phyloP scores from a whole-genome alignment of 352 stramenopile genomes.

The Phytophthora pinifolia region DNA sequence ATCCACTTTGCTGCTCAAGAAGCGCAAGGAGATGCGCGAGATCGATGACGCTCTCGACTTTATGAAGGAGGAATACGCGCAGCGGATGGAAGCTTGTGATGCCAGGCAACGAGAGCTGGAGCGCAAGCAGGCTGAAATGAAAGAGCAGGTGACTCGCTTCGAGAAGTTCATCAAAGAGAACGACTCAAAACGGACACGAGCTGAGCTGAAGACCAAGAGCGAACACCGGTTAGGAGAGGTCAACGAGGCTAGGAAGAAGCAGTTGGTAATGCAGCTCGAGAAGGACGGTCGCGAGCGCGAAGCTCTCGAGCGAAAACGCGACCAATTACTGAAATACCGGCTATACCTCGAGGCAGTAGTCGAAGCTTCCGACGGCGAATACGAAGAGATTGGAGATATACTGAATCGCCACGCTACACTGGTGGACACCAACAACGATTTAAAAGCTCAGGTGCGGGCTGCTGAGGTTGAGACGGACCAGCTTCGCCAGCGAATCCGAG shows the following conservation, averaged over 20 bases:
- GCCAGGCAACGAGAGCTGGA: conserved; percentile 80
- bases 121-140: conserved; percentile 90
- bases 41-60: conserved; percentile 91
- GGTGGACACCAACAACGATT: conserved; percentile 86
- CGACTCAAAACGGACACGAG: conserved; percentile 86
- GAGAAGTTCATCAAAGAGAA: conserved; percentile 96
- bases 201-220: conserved; percentile 88
- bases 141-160: conserved; percentile 89
- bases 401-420: conserved; percentile 86
- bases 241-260: conserved; percentile 81
- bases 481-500: conserved; percentile 69
- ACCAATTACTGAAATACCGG: conserved; percentile 83
- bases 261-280: conserved; percentile 67
- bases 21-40: conserved; percentile 93
- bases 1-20: conserved; percentile 90
- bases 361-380: conserved; percentile 80
- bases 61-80: conserved; percentile 92
- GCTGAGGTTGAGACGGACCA: conserved; percentile 80
- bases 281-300: conserved; percentile 70
- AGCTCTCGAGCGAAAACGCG: conserved; percentile 72
- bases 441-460: conserved; percentile 68
- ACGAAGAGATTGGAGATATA: conserved; percentile 85
- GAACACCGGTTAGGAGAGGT: conserved; percentile 73
- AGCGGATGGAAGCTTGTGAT: conserved; percentile 88
- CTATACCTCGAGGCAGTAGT: conserved; percentile 85